phyloP scores from a whole-genome alignment of 768 basidiomycete genomes.

The Boletus tomentosulus region DNA sequence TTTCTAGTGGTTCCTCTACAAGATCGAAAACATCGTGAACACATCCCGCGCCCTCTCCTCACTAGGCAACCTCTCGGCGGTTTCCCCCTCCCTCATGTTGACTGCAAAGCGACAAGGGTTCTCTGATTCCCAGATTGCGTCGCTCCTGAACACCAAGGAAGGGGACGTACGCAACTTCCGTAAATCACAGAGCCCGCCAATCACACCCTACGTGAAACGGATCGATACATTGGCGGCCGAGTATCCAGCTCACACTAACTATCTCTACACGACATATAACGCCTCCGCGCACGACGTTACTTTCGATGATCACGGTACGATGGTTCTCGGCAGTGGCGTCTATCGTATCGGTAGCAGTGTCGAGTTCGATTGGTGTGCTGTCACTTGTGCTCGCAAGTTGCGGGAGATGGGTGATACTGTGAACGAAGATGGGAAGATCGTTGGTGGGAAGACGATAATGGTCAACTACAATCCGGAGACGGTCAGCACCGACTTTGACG shows the following conservation, averaged over 20 bases:
- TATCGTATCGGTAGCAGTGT: constrained; percentile 98
- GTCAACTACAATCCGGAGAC: constrained; percentile 99
- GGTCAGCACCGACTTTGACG: constrained; percentile 98
- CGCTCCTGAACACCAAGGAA: constrained; percentile 70
- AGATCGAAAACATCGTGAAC: constrained; percentile 97
- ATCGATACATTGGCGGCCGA: constrained; percentile 99
- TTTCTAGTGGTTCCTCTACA: constrained; percentile 91
- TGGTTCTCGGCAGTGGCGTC: constrained; percentile 97
- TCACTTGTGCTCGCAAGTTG: constrained; percentile 91
- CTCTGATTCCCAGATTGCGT: constrained; percentile 88
- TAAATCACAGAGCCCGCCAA: constrained; percentile 63
- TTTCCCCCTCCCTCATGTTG: constrained; percentile 74
- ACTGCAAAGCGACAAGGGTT: constrained; percentile 95
- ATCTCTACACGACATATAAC: constrained; percentile 99
- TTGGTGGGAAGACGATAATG: constrained; percentile 85
- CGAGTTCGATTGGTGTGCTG: constrained; percentile 99
- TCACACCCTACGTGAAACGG: constrained; percentile 97
- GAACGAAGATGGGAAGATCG: constrained; percentile 11
- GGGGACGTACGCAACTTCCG: constrained; percentile 77
- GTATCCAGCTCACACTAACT: constrained; percentile 98
- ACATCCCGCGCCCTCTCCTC: constrained; percentile 74
- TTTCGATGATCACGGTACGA: constrained; percentile 96
- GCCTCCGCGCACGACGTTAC: constrained; percentile 93
- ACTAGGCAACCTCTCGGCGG: constrained; percentile 61
- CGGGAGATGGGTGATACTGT: constrained; percentile 67